phyloP scores from a whole-genome alignment of 768 basidiomycete species.

The Dioszegia crocea region DNA sequence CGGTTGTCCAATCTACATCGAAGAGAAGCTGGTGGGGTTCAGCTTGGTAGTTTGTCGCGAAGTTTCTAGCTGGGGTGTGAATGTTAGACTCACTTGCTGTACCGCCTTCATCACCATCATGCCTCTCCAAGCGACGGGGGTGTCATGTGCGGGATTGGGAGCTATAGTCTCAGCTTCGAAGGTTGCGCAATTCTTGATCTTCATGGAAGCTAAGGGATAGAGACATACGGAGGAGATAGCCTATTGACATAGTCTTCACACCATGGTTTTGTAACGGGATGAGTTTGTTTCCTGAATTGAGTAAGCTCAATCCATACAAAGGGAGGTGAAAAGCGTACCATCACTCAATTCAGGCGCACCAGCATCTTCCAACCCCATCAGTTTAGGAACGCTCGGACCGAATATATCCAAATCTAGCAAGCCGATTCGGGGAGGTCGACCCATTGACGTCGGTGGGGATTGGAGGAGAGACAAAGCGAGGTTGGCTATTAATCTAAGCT shows the following conservation, averaged over 20 bases:
- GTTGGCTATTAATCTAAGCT: constrained; percentile 16
- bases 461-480: constrained; percentile 62
- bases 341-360: constrained; percentile 74
- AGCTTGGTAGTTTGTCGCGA: neutral
- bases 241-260: constrained; percentile 93
- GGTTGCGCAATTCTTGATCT: no score
- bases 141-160: constrained; percentile 59
- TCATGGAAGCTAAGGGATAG: no score
- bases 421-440: constrained; percentile 61
- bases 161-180: constrained; percentile 37
- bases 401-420: constrained; percentile 93
- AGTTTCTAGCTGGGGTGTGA: neutral
- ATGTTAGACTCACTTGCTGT: constrained; percentile 59
- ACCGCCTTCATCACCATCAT: constrained; percentile 98
- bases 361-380: constrained; percentile 77
- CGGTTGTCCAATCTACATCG: constrained; percentile 92
- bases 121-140: constrained; percentile 89
- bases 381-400: constrained; percentile 85
- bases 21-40: constrained; percentile 60
- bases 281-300: constrained; percentile 58
- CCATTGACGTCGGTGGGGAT: constrained; percentile 8
- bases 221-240: constrained; percentile 66
- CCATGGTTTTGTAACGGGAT: constrained; percentile 82
- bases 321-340: constrained; percentile 51
- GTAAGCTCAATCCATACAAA: neutral